Evolutionary conservation across 1,284 basidiomycete species (phyloP).

Genomic region (Cryptococcus neoformans): DNA sequence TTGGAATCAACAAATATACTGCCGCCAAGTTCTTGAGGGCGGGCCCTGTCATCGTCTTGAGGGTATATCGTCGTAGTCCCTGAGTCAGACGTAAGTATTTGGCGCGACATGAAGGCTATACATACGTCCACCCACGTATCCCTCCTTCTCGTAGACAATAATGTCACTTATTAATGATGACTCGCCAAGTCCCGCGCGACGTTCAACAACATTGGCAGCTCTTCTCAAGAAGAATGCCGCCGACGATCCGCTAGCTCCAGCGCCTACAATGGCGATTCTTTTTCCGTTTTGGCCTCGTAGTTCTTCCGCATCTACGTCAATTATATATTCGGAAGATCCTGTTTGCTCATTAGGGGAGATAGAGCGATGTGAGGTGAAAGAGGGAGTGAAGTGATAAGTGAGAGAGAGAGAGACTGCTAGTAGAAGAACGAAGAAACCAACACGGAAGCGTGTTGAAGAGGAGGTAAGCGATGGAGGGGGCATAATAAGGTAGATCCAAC

Average conservation of each 20-base stretch:
- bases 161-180: constrained; percentile 61
- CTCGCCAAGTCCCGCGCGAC: constrained; percentile 55
- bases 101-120: constrained; percentile 21
- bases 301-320: no score
- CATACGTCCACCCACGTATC: constrained; percentile 79
- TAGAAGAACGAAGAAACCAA: constrained; percentile 3
- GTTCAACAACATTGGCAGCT: constrained; percentile 59
- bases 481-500: neutral
- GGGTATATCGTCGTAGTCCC: constrained; percentile 72
- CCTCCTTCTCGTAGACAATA: constrained; percentile 74
- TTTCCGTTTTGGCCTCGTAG: no score
- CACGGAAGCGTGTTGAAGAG: constrained; percentile 1
- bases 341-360: no score
- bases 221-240: constrained; percentile 78
- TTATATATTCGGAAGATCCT: no score
- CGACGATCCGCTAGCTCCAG: constrained; percentile 78
- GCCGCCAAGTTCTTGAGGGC: constrained; percentile 75
- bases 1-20: constrained; percentile 83
- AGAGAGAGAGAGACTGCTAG: constrained; percentile 3
- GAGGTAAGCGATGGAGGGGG: neutral
- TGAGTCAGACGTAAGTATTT: constrained; percentile 29
- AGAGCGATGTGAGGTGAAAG: no score
- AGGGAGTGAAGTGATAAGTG: neutral
- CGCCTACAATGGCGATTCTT: constrained; percentile 75
- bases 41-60: constrained; percentile 61